Percentiles rank a stretch among this genome's conserved stretches.
These are phyloP conservation scores for Albifimbria verrucaria DNA, from an alignment of 2,329 filamentous ascomycete genomes.

Conservation along the genomic window DNA sequence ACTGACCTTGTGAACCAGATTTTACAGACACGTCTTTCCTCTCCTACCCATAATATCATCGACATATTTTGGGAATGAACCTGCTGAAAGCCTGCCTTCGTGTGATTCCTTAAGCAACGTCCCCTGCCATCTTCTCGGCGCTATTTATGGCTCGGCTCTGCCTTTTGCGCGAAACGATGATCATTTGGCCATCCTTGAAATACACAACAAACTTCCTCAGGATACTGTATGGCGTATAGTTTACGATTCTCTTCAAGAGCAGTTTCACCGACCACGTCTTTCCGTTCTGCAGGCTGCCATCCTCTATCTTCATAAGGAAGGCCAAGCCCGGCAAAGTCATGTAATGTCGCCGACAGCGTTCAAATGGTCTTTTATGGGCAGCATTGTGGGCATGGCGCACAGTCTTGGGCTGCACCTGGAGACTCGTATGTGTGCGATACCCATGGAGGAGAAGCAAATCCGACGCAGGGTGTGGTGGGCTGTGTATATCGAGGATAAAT, in stretches of 20 bases:
- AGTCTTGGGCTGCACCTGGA: conserved; percentile 33
- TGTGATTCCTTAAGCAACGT: conserved; percentile 3
- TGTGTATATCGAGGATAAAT: conserved; percentile 35
- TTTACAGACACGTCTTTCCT: too few species aligned
- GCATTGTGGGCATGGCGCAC: conserved; percentile 27
- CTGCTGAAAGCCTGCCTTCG: background rate
- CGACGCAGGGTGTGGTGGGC: conserved; percentile 36
- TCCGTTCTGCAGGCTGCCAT: conserved; percentile 7
- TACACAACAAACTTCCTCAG: conserved; percentile 2
- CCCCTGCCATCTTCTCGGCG: conserved; percentile 8
- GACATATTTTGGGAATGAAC: too few species aligned
- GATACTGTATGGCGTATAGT: conserved; percentile 8
- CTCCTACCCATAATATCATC: too few species aligned
- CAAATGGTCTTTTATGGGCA: conserved; percentile 33
- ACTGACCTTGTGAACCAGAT: too few species aligned
- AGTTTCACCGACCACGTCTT: conserved; percentile 5
- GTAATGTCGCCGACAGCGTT: conserved; percentile 24
- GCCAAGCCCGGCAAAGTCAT: conserved; percentile 3
- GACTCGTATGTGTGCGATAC: conserved; percentile 32
- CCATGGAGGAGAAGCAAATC: conserved; percentile 32
- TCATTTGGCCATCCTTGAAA: conserved; percentile 4
- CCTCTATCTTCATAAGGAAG: conserved; percentile 10
- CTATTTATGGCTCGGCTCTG: conserved; percentile 11
- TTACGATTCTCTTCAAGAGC: conserved; percentile 5
- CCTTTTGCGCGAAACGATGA: conserved; percentile 11